Evolutionary conservation across 208 protist species (phyloP).

Genomic region (Blechomonas ayalai): DNA sequence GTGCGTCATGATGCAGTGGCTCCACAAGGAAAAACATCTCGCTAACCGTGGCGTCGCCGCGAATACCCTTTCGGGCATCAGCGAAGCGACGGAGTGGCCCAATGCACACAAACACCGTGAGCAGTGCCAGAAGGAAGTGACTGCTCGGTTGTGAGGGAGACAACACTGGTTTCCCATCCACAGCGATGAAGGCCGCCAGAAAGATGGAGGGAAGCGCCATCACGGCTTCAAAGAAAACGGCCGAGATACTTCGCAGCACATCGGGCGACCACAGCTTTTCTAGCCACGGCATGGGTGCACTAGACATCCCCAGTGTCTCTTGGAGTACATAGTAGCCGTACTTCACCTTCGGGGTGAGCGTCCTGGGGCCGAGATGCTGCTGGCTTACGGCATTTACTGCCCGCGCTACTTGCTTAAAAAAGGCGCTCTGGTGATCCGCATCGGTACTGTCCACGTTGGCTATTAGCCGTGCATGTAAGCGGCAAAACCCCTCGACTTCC

Average conservation of each 20-base stretch:
- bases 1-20: slow-evolving; percentile 13
- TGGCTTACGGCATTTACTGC: slow-evolving; percentile 21
- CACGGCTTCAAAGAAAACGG: slow-evolving; percentile 50
- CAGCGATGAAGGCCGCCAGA: slow-evolving; percentile 36
- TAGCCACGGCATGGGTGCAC: slow-evolving; percentile 53
- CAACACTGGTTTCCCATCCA: slow-evolving; percentile 40
- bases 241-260: slow-evolving; percentile 27
- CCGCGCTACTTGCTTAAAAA: slow-evolving; percentile 24
- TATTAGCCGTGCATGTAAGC: slow-evolving; percentile 54
- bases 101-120: slow-evolving; percentile 36
- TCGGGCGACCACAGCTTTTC: slow-evolving; percentile 22
- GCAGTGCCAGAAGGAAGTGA: slow-evolving; percentile 33
- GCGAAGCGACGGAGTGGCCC: slow-evolving; percentile 27
- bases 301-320: slow-evolving; percentile 42
- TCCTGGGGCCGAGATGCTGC: not conserved
- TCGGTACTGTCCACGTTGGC: slow-evolving; percentile 30
- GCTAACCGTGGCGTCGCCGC: not conserved
- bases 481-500: slow-evolving; percentile 40
- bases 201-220: slow-evolving; percentile 45
- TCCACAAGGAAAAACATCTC: slow-evolving; percentile 13
- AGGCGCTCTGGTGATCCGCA: slow-evolving; percentile 20
- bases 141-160: slow-evolving; percentile 12
- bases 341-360: slow-evolving; percentile 44
- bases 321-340: slow-evolving; percentile 72
- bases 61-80: not conserved